Percentiles rank a stretch among this genome's conserved stretches.
Evolutionary conservation across 2,329 filamentous ascomycete genomes (phyloP).

Genomic region (Ceratocystis colombiana): DNA sequence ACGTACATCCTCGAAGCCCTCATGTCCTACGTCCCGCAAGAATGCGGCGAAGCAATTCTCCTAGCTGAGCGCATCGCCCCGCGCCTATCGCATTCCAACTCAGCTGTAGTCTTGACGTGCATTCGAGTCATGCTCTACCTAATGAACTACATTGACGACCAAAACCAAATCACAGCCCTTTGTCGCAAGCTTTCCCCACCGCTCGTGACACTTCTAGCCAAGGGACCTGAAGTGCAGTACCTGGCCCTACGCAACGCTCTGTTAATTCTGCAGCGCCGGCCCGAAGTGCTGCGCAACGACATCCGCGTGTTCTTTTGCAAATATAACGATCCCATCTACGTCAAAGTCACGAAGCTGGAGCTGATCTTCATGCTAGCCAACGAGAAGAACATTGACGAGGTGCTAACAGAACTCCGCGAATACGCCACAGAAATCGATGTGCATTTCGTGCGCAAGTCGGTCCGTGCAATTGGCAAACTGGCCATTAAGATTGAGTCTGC

Average conservation of each 20-base stretch:
- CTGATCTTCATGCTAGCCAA: conserved; percentile 98
- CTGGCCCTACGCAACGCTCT: conserved; percentile 87
- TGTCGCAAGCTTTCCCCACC: conserved; percentile 92
- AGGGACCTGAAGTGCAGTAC: conserved; percentile 97
- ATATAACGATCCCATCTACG: conserved; percentile 98
- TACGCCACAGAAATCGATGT: conserved; percentile 98
- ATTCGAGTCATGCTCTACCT: conserved; percentile 94
- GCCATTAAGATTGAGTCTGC: conserved; percentile 98
- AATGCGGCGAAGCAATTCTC: conserved; percentile 74
- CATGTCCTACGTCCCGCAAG: conserved; percentile 95
- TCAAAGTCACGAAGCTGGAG: conserved; percentile 97
- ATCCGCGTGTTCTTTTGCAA: conserved; percentile 99
- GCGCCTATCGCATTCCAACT: conserved; percentile 94
- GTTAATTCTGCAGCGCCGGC: conserved; percentile 81
- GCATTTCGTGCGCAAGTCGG: conserved; percentile 95
- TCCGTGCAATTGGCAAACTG: conserved; percentile 92
- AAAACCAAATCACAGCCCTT: conserved; percentile 75
- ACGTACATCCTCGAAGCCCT: conserved; percentile 96
- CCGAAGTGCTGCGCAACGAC: conserved; percentile 89
- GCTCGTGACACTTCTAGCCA: conserved; percentile 85
- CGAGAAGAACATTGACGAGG: conserved; percentile 90
- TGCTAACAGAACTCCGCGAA: conserved; percentile 85
- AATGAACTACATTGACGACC: conserved; percentile 95
- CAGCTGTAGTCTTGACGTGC: conserved; percentile 88
- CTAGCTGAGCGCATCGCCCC: conserved; percentile 89